These are phyloP conservation scores for Sanghuangporus weigelae DNA, from an alignment of 1,284 basidiomycete species.

Conservation along the genomic window DNA sequence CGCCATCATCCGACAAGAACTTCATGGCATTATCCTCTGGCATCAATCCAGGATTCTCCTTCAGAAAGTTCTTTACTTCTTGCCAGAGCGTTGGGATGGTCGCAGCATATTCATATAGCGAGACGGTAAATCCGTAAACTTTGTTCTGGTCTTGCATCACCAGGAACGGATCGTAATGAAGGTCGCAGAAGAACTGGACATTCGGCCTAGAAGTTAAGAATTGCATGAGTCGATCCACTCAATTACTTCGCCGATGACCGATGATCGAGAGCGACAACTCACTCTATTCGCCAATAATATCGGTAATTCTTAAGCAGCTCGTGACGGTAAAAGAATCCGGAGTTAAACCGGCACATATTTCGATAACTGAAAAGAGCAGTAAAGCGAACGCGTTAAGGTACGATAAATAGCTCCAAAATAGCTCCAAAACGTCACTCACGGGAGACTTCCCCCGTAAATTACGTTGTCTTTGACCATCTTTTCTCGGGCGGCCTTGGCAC, in stretches of 20 bases:
- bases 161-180: slow-evolving; percentile 86
- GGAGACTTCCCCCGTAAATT: slow-evolving; percentile 82
- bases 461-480: slow-evolving; percentile 78
- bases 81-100: slow-evolving; percentile 88
- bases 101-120: slow-evolving; percentile 78
- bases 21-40: slow-evolving; percentile 71
- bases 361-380: slow-evolving; percentile 49
- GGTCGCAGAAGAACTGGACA: slow-evolving; percentile 82
- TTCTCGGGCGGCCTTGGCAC: slow-evolving; percentile 66
- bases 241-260: not conserved
- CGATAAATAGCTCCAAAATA: too few relatives aligned
- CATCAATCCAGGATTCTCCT: slow-evolving; percentile 62
- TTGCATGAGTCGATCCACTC: not conserved
- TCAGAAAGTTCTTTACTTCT: slow-evolving; percentile 75
- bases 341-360: slow-evolving; percentile 94
- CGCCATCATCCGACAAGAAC: slow-evolving; percentile 81
- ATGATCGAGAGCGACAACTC: slow-evolving; percentile 16
- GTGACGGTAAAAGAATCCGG: slow-evolving; percentile 63
- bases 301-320: slow-evolving; percentile 48
- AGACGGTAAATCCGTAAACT: slow-evolving; percentile 84
- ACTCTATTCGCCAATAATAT: slow-evolving; percentile 67
- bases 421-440: too few relatives aligned
- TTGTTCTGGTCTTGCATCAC: slow-evolving; percentile 87
- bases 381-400: not conserved
- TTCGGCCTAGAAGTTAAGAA: slow-evolving; percentile 49